Base-by-base conservation (phyloP, 768 basidiomycete genomes). In the Wakefieldia striispora region DNA sequence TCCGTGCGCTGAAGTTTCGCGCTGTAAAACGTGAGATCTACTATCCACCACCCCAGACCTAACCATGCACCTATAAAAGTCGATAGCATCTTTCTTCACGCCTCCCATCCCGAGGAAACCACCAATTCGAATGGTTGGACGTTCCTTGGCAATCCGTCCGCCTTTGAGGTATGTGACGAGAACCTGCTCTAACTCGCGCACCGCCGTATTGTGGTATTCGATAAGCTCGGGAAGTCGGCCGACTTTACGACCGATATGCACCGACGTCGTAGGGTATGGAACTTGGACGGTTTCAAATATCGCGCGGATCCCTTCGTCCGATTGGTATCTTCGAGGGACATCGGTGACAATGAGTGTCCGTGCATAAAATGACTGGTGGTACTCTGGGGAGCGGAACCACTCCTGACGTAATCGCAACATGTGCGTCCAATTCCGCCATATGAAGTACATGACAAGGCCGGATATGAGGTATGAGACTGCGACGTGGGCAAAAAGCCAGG, bases 311-410 rank as follows among this genome's bases (percentile, higher is more conserved):
- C 94, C 95, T 56, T 88, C 82, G 66, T 99, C 97, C 9, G 80
- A 84, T 64, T 95, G 88, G 54, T 77, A 74, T 62, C 86, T 86
- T 73, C 83, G 90, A 19, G 86, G 83, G 8, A 98, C 89, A 53
- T 80, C 79, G 17, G 78, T 81, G 54, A 95, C 78, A 66, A 91
- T 83, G 45, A 99, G 79, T 0, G 95, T 97, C 33, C 97, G 83
- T 1, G 95, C 91, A 63, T 97, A 94, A 76, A 98, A 97, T 2
- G 88, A 88, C 53, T 86, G 78, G 43, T 86, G 77, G 69, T 97
- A 95, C 62, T 91, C 89, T 8, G 89, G 86, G 3, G 88, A 91
- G 54, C 88, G 83, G 75, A 94, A 98, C 89, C 92, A 99, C 29
- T 77, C 73, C 55, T 80, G 77, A 3, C 95, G 86, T 1, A 99